Evolutionary conservation across 805 yeast species (phyloP), one percentile per base, ranked within the genome.

Genomic region (Henningerozyma blattae): DNA sequence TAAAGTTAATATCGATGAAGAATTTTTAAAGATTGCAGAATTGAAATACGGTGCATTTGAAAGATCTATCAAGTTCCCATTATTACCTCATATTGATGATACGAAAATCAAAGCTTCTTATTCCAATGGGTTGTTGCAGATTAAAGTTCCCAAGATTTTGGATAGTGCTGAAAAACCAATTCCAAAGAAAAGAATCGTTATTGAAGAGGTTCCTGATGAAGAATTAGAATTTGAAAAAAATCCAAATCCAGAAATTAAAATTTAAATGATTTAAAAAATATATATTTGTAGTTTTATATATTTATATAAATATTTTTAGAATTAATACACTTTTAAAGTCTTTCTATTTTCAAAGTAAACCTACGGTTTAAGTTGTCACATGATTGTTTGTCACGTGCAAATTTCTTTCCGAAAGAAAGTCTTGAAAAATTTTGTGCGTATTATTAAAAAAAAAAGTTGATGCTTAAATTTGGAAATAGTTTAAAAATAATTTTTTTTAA

Each of bases 1-100:
- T 35, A 57, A 53, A 32, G 52, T 58, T 17, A 59, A 61, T 4
- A 51, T 62, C n/a, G 61, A 59, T 15, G 59, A 59, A 18, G 48
- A 61, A 34, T 48, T 53, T 32, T 38, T 69, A 34, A 68, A 66
- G 39, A 62, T 70, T 16, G 59, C 70, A 17, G 81, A 75, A 52
- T 62, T 74, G 36, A 65, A 69, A 47, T 63, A 69, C 26, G 81
- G 80, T 12, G 60, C 67, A 1, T 68, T 75, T 46, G 75, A 72
- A 48, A 67, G 81, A 57, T 61, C 69, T 24, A 51, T 75, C 33
- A 71, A 68, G 40, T 64, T 75, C 47, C 78, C 80, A 15, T 60
- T 64, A 2, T 51, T 66, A 32, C 76, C 77, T 31, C 59, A 64
- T 34, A 63, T 74, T 26, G 53, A 63, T 25, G 80, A 75, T 37